Evolutionary conservation across 768 basidiomycete species (phyloP).

Genomic region (Hygrocybe coccinea): DNA sequence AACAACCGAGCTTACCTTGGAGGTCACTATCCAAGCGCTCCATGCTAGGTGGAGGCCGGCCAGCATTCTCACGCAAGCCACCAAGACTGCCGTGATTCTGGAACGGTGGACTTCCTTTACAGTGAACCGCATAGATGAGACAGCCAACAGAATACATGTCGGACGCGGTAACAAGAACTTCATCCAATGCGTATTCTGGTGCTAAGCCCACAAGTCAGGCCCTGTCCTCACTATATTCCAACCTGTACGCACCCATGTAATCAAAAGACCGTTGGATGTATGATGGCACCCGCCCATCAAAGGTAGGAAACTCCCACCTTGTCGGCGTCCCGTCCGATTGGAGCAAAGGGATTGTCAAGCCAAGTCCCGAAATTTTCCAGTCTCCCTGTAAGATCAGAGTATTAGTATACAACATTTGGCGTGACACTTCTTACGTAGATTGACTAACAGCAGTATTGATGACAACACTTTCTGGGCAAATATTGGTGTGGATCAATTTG

Average conservation of each 20-base stretch:
- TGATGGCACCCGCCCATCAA: constrained; percentile 71
- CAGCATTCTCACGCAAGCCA: constrained; percentile 64
- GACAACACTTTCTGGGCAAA: constrained; percentile 80
- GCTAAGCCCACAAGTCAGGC: constrained; percentile 42
- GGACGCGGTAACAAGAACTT: constrained; percentile 76
- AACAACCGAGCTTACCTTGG: constrained; percentile 46
- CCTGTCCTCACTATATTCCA: not conserved
- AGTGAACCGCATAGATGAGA: constrained; percentile 86
- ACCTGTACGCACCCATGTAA: constrained; percentile 69
- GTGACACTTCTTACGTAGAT: not conserved
- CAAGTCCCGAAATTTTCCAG: constrained; percentile 94
- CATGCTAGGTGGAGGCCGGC: constrained; percentile 57
- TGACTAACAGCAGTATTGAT: constrained; percentile 78
- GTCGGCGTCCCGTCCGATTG: constrained; percentile 65
- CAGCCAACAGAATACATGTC: constrained; percentile 94
- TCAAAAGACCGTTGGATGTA: constrained; percentile 91
- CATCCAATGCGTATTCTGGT: constrained; percentile 92
- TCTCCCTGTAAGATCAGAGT: constrained; percentile 60
- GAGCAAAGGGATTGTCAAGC: constrained; percentile 75
- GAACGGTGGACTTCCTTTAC: constrained; percentile 82
- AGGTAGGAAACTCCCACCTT: constrained; percentile 87
- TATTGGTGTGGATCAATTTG: constrained; percentile 85
- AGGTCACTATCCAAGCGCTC: constrained; percentile 66
- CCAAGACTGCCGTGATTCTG: constrained; percentile 74
- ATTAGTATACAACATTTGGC: not conserved